Base-by-base conservation (phyloP, 495 filamentous ascomycete species). In the Penicillium cosmopolitanum region DNA sequence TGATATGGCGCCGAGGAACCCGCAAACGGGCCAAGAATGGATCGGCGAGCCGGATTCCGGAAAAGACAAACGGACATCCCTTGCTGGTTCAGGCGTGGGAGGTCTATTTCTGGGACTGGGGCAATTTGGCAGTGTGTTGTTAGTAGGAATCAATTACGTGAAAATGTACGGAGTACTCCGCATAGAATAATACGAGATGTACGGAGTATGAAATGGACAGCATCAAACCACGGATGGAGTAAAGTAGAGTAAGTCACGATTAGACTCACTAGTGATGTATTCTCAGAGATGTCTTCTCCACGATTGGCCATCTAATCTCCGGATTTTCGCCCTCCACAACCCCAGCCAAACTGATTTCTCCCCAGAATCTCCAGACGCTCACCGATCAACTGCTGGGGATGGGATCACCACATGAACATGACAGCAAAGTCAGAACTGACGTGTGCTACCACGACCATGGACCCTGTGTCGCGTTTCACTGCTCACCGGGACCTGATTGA, bases 1-100 rank as follows among this genome's bases (percentile, higher is more conserved):
- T 43, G 40, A 16, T 0, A 16, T 51, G 48, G 34, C 23, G 48
- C 23, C 28, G 28, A 31, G 28, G 28, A 36, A 51, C 28, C 50
- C 50, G 50, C 50, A 51, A 51, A 51, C 50, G 50, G 50, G 50
- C 23, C 25, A 51, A 18, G 50, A 19, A 51, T 51, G 50, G 57
- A 64, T 61, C 48, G 57, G 62, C 62, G 47, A 56, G 40, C 62
- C 65, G 65, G 55, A 57, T 67, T 42, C 47, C 53, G 58, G 10
- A 51, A 53, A 44, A 33, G 8, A 16, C 11, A 50, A 25, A 38
- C 38, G 35, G 47, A 2, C 40, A 58, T 40, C 54, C 57, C 57
- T 50, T 53, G 51, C 52, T 56, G 38, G 21, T 23, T 48, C 5
- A 9, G 46, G n/a, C 7, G 46, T 16, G 16, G 18, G 1, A 15